These are phyloP conservation scores for Venturia aucupariae DNA, from an alignment of 2,329 filamentous ascomycete genomes.

Conservation along the genomic window DNA sequence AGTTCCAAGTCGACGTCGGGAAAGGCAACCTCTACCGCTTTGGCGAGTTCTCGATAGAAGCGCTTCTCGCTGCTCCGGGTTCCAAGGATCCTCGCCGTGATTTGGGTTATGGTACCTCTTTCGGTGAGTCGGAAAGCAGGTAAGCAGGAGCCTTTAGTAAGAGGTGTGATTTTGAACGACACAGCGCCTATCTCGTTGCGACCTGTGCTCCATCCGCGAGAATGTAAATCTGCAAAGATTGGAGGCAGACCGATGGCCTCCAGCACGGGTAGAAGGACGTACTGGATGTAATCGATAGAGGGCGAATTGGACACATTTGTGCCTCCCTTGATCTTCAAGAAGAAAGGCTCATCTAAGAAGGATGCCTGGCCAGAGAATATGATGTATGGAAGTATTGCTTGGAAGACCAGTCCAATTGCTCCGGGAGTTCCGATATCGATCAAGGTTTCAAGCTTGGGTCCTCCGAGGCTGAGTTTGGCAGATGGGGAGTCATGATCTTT, in stretches of 20 bases:
- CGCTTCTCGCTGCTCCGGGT: constrained; percentile 25
- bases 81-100: constrained; percentile 32
- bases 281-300: constrained; percentile 46
- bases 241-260: constrained; percentile 40
- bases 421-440: constrained; percentile 42
- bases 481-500: constrained; percentile 17
- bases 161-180: constrained; percentile 39
- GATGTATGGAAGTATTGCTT: constrained; percentile 50
- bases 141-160: constrained; percentile 22
- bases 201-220: constrained; percentile 47
- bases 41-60: constrained; percentile 19
- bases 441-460: constrained; percentile 16
- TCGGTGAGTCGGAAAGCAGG: constrained; percentile 28
- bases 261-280: constrained; percentile 48
- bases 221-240: constrained; percentile 34
- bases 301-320: constrained; percentile 49
- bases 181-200: constrained; percentile 38
- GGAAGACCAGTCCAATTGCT: constrained; percentile 46
- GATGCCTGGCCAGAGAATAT: constrained; percentile 31
- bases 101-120: constrained; percentile 21
- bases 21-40: not conserved
- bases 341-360: constrained; percentile 17
- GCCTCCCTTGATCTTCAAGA: constrained; percentile 44
- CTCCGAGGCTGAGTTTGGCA: constrained; percentile 19
- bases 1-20: constrained; percentile 14